A percentile compares a stretch with the other conserved stretches of the same genome.
phyloP scores from a whole-genome alignment of 768 basidiomycete species.

The Pulveroboletus sp. region DNA sequence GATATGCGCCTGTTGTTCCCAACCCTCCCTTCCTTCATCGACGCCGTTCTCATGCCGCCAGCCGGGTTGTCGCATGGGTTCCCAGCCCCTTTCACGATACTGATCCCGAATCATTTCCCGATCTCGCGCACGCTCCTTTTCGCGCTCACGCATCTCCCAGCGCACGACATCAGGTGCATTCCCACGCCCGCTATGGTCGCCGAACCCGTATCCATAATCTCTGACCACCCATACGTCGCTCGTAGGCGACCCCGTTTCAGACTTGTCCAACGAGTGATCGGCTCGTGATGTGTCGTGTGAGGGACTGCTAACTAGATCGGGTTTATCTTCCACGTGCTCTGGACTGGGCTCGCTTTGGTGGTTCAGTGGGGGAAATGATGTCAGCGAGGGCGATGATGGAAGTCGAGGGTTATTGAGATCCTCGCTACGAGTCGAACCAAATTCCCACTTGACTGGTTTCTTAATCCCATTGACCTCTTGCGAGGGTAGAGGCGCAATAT shows the following conservation, averaged over 20 bases:
- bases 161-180: slow-evolving; percentile 29
- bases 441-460: slow-evolving; percentile 46
- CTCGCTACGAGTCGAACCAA: slow-evolving; percentile 41
- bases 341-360: background rate
- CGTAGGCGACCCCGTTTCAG: slow-evolving; percentile 13
- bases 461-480: slow-evolving; percentile 11
- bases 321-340: background rate
- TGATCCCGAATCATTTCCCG: slow-evolving; percentile 11
- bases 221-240: slow-evolving; percentile 50
- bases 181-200: slow-evolving; percentile 37
- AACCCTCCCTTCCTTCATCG: slow-evolving; percentile 20
- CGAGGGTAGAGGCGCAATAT: background rate
- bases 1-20: slow-evolving; percentile 19
- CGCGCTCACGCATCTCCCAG: slow-evolving; percentile 29
- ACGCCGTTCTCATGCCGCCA: slow-evolving; percentile 25
- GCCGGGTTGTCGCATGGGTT: slow-evolving; percentile 12
- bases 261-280: slow-evolving; percentile 6
- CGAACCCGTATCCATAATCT: slow-evolving; percentile 64
- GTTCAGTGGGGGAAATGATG: background rate
- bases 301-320: background rate
- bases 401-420: slow-evolving; percentile 4
- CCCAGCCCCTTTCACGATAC: slow-evolving; percentile 17
- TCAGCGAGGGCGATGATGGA: background rate
- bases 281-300: background rate
- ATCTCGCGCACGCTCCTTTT: slow-evolving; percentile 16